Percentiles rank a stretch among this genome's conserved stretches.
Evolutionary conservation across 1,139 yeast genomes (phyloP).

Genomic region (Pichia terricola): DNA sequence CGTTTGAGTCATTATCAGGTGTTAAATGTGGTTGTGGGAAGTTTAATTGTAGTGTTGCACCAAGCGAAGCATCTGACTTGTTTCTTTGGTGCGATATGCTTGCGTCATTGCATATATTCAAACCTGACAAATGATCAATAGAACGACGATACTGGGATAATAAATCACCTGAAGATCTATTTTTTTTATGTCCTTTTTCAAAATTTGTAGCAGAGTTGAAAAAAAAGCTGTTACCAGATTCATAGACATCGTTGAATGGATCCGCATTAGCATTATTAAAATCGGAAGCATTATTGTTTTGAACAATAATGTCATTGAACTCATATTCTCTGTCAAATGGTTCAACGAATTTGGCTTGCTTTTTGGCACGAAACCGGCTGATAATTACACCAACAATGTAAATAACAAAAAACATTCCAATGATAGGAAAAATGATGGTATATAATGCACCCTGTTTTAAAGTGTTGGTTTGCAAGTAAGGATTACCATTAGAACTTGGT

Average conservation of each 20-base stretch:
- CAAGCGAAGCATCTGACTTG: constrained; percentile 3
- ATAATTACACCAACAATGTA: constrained; percentile 11
- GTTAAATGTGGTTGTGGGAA: constrained; percentile 1
- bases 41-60: constrained; percentile 5
- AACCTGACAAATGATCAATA: constrained; percentile 8
- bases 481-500: constrained; percentile 11
- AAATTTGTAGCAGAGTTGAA: background rate
- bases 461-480: constrained; percentile 9
- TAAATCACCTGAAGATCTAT: constrained; percentile 3
- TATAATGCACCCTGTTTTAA: constrained; percentile 16
- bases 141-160: constrained; percentile 11
- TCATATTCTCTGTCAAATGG: constrained; percentile 13
- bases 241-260: constrained; percentile 8
- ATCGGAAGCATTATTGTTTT: background rate
- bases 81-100: too few species aligned
- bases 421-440: constrained; percentile 14
- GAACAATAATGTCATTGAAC: background rate
- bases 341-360: constrained; percentile 10
- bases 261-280: constrained; percentile 1
- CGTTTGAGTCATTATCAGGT: too few species aligned
- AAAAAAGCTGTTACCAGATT: background rate
- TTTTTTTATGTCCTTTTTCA: background rate
- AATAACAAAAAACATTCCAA: constrained; percentile 10
- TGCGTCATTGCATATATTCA: background rate
- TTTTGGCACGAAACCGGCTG: constrained; percentile 12